Evolutionary conservation across 148 eudicot genomes (phyloP), one percentile per base, ranked within the genome.

Genomic region (Fagopyrum tataricum): DNA sequence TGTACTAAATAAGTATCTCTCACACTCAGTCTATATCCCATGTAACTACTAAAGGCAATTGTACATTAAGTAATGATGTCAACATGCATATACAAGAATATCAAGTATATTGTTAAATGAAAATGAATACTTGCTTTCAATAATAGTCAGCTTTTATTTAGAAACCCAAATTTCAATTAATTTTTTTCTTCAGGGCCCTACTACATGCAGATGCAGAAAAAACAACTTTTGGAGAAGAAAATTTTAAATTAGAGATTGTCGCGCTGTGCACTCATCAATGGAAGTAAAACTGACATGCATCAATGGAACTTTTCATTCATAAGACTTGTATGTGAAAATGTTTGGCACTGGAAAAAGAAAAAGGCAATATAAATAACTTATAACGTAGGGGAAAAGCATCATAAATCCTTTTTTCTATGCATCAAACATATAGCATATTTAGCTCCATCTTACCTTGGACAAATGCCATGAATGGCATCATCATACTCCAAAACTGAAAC

Each of bases 401-500:
- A 31, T 31, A 31, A 31, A 31, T 31, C 37, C 31, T 31, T 31
- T 31, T 31, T 31, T 31, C 37, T 31, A 2, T 31, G 37, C 37
- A 2, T 26, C 41, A 64, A 64, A 61, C 42, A 64, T 37, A 64
- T 12, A 61, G 42, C 31, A 31, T n/a, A 61, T 17, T 24, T 48
- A 5, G 43, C n/a, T 67, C 55, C 53, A 72, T 64, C 87, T 84
- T 78, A 94, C 98, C 98, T 94, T 61, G 85, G 84, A 56, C 88
- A 87, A 69, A 94, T 86, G 73, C 88, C 91, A 77, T 94, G 89
- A 67, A 80, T 82, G 55, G 98, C 88, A 76, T 94, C 98, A 79
- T 94, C 98, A 82, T 82, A 94, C 81, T 94, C 97, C 73, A 94
- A 72, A 75, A 94, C 88, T 42, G 98, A 91, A 56, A 94, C 71